Evolutionary conservation across 2,329 filamentous ascomycete species (phyloP).

Genomic region (Dendryphion nanum): DNA sequence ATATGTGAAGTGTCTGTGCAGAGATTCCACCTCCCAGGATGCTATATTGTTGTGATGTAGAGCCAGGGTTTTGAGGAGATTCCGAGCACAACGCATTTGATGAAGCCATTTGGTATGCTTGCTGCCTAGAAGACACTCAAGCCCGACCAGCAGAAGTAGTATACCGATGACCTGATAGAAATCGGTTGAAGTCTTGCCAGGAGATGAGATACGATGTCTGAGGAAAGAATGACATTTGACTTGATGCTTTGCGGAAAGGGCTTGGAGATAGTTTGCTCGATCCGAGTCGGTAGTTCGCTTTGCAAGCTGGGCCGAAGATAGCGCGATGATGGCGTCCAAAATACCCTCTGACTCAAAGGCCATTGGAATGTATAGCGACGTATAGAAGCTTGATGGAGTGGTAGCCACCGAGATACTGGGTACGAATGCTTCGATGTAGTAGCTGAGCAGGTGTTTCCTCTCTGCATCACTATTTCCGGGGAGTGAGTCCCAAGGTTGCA

Average conservation of each 20-base stretch:
- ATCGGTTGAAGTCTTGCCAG: constrained; percentile 24
- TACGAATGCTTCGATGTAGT: constrained; percentile 36
- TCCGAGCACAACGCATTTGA: constrained; percentile 33
- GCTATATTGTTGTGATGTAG: constrained; percentile 21
- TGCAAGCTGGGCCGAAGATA: constrained; percentile 35
- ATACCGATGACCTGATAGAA: constrained; percentile 34
- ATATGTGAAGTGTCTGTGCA: constrained; percentile 38
- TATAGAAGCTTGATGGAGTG: constrained; percentile 37
- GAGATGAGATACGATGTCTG: constrained; percentile 25
- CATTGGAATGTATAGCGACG: constrained; percentile 36
- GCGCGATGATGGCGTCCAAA: constrained; percentile 35
- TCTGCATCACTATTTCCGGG: constrained; percentile 23
- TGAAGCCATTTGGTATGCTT: constrained; percentile 35
- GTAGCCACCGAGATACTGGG: constrained; percentile 37
- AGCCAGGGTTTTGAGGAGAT: constrained; percentile 25
- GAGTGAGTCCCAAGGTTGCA: constrained; percentile 32
- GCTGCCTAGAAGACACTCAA: constrained; percentile 35
- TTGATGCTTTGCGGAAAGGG: constrained; percentile 31
- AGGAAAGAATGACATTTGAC: constrained; percentile 33
- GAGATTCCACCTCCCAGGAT: constrained; percentile 32
- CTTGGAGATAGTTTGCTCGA: constrained; percentile 27
- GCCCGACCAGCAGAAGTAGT: constrained; percentile 32
- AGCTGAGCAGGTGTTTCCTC: constrained; percentile 29
- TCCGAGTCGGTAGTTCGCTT: constrained; percentile 24
- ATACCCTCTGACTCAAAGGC: constrained; percentile 35